These are phyloP conservation scores for Cenchrus americanus DNA, from an alignment of 176 grass and related monocot species.

Conservation along the genomic window DNA sequence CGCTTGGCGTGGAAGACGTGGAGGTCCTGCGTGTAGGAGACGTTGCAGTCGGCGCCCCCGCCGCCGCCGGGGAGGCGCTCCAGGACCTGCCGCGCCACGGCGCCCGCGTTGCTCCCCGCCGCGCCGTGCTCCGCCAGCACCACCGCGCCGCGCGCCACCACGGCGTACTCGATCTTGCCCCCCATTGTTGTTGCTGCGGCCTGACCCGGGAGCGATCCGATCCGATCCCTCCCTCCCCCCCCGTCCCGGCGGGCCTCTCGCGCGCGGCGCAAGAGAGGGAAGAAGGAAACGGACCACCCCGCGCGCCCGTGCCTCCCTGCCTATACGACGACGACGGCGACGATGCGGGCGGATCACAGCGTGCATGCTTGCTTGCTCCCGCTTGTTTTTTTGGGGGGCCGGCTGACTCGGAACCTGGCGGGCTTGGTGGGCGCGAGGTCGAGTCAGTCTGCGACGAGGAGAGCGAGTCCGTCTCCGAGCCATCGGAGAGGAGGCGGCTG, in stretches of 20 bases:
- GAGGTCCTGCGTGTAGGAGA: slow-evolving; percentile 89
- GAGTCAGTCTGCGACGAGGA: no score
- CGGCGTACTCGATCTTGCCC: slow-evolving; percentile 66
- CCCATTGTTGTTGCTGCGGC: slow-evolving; percentile 11
- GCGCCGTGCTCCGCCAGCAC: slow-evolving; percentile 75
- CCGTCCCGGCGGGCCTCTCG: neutral
- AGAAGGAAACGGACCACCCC: no score
- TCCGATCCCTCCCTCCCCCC: neutral
- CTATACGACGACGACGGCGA: no score
- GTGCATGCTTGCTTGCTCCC: no score
- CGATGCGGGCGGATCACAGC: no score
- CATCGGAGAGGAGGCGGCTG: no score
- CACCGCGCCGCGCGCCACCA: slow-evolving; percentile 72
- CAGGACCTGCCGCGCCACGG: slow-evolving; percentile 74
- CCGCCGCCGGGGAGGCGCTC: slow-evolving; percentile 49
- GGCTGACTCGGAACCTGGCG: no score
- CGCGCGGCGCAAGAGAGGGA: neutral
- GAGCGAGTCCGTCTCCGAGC: no score
- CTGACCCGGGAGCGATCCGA: neutral
- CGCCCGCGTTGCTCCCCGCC: slow-evolving; percentile 56
- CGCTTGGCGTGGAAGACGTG: slow-evolving; percentile 76
- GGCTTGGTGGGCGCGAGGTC: no score
- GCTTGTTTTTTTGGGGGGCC: no score
- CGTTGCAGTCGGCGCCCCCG: slow-evolving; percentile 58
- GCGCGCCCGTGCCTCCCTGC: no score